Evolutionary conservation across 208 protist species (phyloP).

Genomic region (Leishmania aethiopica): DNA sequence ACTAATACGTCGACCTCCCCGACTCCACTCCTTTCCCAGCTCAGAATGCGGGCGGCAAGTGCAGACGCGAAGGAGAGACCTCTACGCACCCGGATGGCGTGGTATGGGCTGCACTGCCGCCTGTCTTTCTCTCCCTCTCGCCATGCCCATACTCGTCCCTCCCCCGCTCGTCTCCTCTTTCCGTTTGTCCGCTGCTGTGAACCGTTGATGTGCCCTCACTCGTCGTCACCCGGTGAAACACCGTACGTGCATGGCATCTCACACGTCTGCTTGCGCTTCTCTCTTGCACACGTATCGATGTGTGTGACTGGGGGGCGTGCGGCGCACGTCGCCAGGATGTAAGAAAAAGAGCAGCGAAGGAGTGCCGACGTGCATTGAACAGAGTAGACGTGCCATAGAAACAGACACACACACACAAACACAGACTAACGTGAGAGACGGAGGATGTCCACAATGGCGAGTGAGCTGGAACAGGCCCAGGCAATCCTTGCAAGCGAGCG

Average conservation of each 20-base stretch:
- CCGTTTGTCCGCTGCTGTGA: too few relatives aligned
- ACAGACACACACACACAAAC: not conserved
- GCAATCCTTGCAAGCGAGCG: conserved; percentile 46
- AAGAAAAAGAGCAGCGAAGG: not conserved
- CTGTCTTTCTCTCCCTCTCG: not conserved
- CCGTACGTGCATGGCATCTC: not conserved
- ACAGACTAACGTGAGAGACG: not conserved
- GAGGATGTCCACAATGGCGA: not conserved
- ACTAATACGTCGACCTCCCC: not conserved
- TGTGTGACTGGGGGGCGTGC: not conserved
- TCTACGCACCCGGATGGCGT: too few relatives aligned
- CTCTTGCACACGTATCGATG: not conserved
- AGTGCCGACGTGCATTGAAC: not conserved
- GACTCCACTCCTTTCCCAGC: not conserved
- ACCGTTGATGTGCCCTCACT: not conserved
- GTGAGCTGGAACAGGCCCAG: conserved; percentile 34
- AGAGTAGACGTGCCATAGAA: not conserved
- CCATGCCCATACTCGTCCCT: not conserved
- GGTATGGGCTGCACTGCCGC: not conserved
- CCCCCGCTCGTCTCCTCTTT: not conserved
- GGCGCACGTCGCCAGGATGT: not conserved
- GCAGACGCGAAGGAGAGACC: not conserved
- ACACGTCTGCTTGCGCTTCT: not conserved
- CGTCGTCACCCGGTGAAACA: not conserved
- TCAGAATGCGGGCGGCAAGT: not conserved